Evolutionary conservation across 164 flowering plant genomes (phyloP).

Genomic region (Vitis cinerea): DNA sequence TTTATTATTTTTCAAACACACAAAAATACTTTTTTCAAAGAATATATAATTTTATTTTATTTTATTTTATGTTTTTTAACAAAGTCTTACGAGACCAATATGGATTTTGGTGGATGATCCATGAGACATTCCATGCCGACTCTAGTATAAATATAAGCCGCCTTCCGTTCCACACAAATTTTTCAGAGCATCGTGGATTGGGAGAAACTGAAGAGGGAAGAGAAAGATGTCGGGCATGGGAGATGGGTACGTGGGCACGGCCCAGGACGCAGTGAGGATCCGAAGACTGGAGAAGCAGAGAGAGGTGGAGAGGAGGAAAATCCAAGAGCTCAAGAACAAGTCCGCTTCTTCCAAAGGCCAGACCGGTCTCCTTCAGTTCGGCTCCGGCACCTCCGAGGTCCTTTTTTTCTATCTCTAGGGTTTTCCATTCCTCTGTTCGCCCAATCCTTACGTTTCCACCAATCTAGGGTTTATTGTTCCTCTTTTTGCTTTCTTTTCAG

Average conservation of each 20-base stretch:
- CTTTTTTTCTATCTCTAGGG: slow-evolving; percentile 1
- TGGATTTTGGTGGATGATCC: too few species aligned
- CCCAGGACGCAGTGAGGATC: slow-evolving; percentile 97
- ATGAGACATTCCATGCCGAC: too few species aligned
- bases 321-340: slow-evolving; percentile 91
- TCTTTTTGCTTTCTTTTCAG: background rate
- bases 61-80: too few species aligned
- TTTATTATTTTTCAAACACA: too few species aligned
- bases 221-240: slow-evolving; percentile 97
- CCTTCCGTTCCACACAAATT: too few species aligned
- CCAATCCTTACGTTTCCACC: background rate
- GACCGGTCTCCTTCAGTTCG: slow-evolving; percentile 98
- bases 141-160: too few species aligned
- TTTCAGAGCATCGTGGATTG: background rate
- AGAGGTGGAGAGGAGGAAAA: slow-evolving; percentile 87
- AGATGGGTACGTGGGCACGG: slow-evolving; percentile 98
- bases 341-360: slow-evolving; percentile 81
- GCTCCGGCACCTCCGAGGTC: slow-evolving; percentile 91
- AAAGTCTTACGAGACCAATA: too few species aligned
- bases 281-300: slow-evolving; percentile 91
- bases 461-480: slow-evolving; percentile 1
- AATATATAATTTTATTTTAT: too few species aligned
- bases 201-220: slow-evolving; percentile 10
- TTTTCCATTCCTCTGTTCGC: background rate
- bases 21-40: too few species aligned